These are phyloP conservation scores for Globisporangium cylindrosporum DNA, from an alignment of 352 stramenopile genomes.

Conservation along the genomic window DNA sequence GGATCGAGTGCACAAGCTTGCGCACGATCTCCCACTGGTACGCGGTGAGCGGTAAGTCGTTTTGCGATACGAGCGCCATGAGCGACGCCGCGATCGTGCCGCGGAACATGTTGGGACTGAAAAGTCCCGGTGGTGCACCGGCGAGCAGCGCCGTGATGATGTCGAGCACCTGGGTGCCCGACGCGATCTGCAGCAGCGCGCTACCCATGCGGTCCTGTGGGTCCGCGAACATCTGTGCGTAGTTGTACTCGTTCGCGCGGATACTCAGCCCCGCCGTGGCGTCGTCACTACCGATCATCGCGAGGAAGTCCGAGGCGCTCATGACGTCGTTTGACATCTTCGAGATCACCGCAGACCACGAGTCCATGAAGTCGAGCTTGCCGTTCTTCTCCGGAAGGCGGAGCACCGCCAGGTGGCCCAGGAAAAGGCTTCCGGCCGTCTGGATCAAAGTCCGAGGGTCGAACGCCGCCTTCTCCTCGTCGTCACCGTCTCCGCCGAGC, in stretches of 20 bases:
- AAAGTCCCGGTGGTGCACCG: conserved; percentile 44
- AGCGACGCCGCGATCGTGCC: conserved; percentile 47
- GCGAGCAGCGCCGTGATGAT: conserved; percentile 58
- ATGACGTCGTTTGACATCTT: conserved; percentile 64
- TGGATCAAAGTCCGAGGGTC: conserved; percentile 40
- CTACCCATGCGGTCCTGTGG: conserved; percentile 43
- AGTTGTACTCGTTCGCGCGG: conserved; percentile 59
- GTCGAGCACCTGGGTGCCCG: conserved; percentile 63
- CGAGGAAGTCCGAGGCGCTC: conserved; percentile 55
- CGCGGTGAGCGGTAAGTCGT: conserved; percentile 31
- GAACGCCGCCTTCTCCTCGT: conserved; percentile 26
- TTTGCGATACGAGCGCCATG: conserved; percentile 36
- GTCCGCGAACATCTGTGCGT: conserved; percentile 57
- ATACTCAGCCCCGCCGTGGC: conserved; percentile 42
- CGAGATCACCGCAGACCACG: conserved; percentile 58
- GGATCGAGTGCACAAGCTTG: conserved; percentile 58
- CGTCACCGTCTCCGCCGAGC: conserved; percentile 24
- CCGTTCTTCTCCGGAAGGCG: conserved; percentile 50
- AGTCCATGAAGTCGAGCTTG: conserved; percentile 70
- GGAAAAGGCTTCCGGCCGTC: conserved; percentile 50
- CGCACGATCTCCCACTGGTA: conserved; percentile 47
- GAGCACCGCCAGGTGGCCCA: conserved; percentile 53
- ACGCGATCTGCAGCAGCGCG: conserved; percentile 44
- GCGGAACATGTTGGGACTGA: conserved; percentile 71
- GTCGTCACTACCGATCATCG: conserved; percentile 42